A percentile compares a stretch with the other conserved stretches of the same genome.
Conservation (phyloP, 177 flowering plant genomes). For the Tripterygium wilfordii region DNA sequence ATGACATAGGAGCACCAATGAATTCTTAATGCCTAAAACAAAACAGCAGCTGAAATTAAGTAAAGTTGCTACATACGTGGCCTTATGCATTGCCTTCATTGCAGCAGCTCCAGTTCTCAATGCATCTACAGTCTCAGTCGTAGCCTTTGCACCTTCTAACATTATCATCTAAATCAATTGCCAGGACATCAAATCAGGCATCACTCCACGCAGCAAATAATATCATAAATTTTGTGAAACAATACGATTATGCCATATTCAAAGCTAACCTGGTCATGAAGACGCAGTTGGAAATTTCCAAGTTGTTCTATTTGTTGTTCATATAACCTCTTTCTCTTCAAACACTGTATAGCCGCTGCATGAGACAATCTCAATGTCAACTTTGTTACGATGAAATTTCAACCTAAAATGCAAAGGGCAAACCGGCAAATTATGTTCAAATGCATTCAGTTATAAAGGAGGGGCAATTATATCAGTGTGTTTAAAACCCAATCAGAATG, state of each 20-base stretch:
- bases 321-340: slow-evolving; percentile 74
- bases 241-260: too few species aligned
- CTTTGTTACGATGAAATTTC: too few species aligned
- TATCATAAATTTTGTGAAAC: too few species aligned
- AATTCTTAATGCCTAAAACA: too few species aligned
- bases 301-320: slow-evolving; percentile 79
- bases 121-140: slow-evolving; percentile 86
- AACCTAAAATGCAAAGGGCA: too few species aligned
- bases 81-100: slow-evolving; percentile 91
- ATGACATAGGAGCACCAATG: too few species aligned
- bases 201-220: too few species aligned
- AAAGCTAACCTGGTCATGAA: slow-evolving; percentile 71
- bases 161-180: slow-evolving; percentile 53
- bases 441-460: too few species aligned
- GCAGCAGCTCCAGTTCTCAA: slow-evolving; percentile 77
- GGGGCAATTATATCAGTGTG: too few species aligned
- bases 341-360: slow-evolving; percentile 84
- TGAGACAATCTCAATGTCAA: slow-evolving; percentile 4
- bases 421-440: too few species aligned
- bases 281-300: slow-evolving; percentile 77
- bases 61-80: slow-evolving; percentile 44
- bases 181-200: too few species aligned
- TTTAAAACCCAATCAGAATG: too few species aligned
- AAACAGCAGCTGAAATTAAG: neutral
- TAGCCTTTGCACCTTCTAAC: slow-evolving; percentile 89